Conservation (phyloP, 371 early-diverging fungal species). For the Mortierella sp. region DNA sequence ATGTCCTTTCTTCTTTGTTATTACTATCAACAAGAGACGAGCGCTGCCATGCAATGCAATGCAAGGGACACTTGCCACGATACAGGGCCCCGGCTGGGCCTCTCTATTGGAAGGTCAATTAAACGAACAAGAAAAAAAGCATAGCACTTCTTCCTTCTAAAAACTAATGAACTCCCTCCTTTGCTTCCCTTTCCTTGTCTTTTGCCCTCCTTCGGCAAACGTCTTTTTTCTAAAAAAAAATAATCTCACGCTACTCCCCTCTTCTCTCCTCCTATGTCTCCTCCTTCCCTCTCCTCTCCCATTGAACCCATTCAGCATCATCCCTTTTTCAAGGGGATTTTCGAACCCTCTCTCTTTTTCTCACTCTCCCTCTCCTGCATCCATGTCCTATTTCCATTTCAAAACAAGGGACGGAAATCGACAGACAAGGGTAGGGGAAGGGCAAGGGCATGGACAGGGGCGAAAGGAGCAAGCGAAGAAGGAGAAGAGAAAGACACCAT, state of each 20-base stretch:
- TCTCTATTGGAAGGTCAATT: not conserved
- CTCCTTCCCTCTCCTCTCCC: not conserved
- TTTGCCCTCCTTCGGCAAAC: not conserved
- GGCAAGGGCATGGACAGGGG: not conserved
- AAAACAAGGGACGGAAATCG: not conserved
- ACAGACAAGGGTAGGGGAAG: not conserved
- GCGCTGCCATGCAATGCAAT: not conserved
- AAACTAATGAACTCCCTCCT: not conserved
- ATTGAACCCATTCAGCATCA: not conserved
- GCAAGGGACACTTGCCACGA: not conserved
- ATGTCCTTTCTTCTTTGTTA: not conserved
- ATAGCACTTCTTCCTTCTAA: not conserved
- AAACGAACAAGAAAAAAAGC: not conserved
- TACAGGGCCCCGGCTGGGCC: not conserved
- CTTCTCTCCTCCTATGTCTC: not conserved
- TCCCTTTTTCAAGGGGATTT: constrained; percentile 1
- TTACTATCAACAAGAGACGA: no score
- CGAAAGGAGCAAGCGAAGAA: no score
- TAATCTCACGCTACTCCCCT: not conserved
- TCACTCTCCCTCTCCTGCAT: constrained; percentile 5
- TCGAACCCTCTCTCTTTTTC: not conserved
- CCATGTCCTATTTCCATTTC: not conserved
- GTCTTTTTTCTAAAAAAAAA: not conserved
- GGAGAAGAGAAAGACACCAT: no score
- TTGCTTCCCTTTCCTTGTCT: not conserved